Evolutionary conservation across 805 yeast species (phyloP).

Genomic region (Clavispora santaluciae): DNA sequence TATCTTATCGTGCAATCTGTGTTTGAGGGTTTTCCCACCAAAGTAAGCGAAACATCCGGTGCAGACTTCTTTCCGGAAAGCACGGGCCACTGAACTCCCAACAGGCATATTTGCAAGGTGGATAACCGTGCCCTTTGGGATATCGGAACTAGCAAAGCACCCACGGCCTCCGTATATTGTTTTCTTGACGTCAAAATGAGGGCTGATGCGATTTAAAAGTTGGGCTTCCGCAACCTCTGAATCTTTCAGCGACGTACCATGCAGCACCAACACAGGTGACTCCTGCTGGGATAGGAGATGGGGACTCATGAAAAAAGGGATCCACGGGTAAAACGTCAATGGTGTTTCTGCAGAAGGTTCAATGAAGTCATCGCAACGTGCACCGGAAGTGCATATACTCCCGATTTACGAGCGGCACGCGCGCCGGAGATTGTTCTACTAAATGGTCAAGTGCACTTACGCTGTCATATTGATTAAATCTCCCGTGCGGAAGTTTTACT

Average conservation of each 20-base stretch:
- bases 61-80: slow-evolving; percentile 62
- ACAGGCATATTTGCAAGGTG: slow-evolving; percentile 38
- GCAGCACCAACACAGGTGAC: neutral
- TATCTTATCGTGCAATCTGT: slow-evolving; percentile 23
- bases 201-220: slow-evolving; percentile 9
- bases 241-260: neutral
- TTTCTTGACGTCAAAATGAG: slow-evolving; percentile 25
- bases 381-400: neutral
- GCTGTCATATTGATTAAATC: too few species aligned
- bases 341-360: neutral
- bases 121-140: slow-evolving; percentile 39
- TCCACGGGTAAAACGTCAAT: neutral
- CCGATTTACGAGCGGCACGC: neutral
- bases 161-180: slow-evolving; percentile 59
- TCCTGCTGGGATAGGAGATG: neutral
- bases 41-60: slow-evolving; percentile 47
- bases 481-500: too few species aligned
- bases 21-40: slow-evolving; percentile 44
- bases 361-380: neutral
- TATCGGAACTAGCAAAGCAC: slow-evolving; percentile 43
- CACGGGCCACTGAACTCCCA: slow-evolving; percentile 44
- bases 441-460: neutral
- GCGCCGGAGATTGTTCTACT: neutral
- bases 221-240: neutral
- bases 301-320: neutral